A percentile compares a stretch with the other conserved stretches of the same genome.
Evolutionary conservation across 1,284 basidiomycete genomes (phyloP).

Genomic region (Cutaneotrichosporon sp.): DNA sequence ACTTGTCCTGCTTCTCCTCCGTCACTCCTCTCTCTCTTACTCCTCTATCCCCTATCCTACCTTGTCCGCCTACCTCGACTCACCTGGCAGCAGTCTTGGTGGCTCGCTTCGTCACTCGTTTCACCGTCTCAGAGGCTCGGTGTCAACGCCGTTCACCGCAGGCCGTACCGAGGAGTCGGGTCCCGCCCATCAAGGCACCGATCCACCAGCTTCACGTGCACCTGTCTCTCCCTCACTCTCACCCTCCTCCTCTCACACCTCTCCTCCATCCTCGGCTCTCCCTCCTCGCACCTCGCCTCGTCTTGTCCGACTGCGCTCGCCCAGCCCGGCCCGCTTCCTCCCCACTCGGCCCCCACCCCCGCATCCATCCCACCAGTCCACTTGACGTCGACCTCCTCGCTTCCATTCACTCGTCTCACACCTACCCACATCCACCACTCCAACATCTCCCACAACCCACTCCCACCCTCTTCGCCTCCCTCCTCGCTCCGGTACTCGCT

Average conservation of each 20-base stretch:
- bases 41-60: no score
- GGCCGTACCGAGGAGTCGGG: not conserved
- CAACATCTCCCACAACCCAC: not conserved
- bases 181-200: not conserved
- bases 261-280: not conserved
- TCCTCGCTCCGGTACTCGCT: not conserved
- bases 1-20: no score
- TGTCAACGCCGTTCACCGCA: no score
- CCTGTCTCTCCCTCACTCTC: not conserved
- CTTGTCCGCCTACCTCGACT: no score
- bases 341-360: not conserved
- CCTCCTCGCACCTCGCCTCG: not conserved
- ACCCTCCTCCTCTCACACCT: not conserved
- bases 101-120: not conserved
- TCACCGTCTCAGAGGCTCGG: not conserved
- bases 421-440: not conserved
- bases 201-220: not conserved
- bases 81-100: no score
- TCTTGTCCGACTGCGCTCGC: no score
- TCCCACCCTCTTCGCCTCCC: not conserved
- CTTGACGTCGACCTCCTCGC: not conserved
- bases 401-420: not conserved
- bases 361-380: not conserved
- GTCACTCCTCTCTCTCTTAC: no score
- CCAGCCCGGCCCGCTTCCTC: not conserved